These are phyloP conservation scores for Backusella sp. DNA, from an alignment of 192 early-diverging fungal species.

Conservation along the genomic window DNA sequence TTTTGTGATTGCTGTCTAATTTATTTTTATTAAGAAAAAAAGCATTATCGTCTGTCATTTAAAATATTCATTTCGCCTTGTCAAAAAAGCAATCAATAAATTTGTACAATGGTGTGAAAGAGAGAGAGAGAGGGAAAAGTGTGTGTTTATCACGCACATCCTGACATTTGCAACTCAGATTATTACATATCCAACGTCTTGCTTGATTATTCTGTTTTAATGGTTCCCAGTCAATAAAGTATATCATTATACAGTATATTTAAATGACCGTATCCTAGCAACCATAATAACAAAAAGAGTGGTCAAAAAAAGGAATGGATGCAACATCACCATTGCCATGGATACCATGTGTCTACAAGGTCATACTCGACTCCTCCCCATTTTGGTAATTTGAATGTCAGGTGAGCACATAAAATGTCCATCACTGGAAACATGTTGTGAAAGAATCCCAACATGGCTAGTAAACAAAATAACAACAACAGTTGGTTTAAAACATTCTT, in stretches of 20 bases:
- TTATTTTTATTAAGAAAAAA: not conserved
- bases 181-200: not conserved
- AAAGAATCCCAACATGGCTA: conserved; percentile 1
- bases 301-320: not conserved
- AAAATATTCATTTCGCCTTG: not conserved
- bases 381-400: conserved; percentile 4
- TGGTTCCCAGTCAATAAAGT: too few species aligned
- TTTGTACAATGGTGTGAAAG: not conserved
- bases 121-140: not conserved
- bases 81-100: not conserved
- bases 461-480: not conserved
- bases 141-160: not conserved
- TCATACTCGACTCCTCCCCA: not conserved
- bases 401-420: not conserved
- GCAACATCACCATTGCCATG: not conserved
- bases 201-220: not conserved
- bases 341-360: not conserved
- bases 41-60: not conserved
- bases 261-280: too few species aligned
- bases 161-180: not conserved
- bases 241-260: too few species aligned
- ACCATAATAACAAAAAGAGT: too few species aligned
- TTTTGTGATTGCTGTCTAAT: not conserved
- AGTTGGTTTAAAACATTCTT: not conserved
- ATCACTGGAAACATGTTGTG: not conserved